Evolutionary conservation across 108 stramenopile species (phyloP).

Genomic region (Nitzschia sp.): DNA sequence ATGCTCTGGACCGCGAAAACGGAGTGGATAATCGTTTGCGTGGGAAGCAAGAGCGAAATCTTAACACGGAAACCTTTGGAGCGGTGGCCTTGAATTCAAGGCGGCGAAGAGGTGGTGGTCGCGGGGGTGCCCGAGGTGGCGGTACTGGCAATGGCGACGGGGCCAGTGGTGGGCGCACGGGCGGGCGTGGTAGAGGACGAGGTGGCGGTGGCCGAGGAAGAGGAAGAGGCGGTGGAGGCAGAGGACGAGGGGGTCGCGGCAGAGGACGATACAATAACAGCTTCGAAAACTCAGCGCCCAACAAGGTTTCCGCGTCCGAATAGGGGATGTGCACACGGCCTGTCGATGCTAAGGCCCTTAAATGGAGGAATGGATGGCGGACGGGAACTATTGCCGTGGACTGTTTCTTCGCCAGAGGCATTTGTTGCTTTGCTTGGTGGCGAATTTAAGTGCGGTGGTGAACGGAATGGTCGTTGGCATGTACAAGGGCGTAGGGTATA

Average conservation of each 20-base stretch:
- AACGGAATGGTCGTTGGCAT: conserved; percentile 12
- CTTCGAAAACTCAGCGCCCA: too few relatives aligned
- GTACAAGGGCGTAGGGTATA: background rate
- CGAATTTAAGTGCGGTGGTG: background rate
- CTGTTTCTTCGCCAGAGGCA: too few relatives aligned
- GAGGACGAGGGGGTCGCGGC: background rate
- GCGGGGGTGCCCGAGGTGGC: conserved; percentile 51
- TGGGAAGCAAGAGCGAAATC: conserved; percentile 65
- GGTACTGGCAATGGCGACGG: conserved; percentile 49
- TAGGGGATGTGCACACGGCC: too few relatives aligned
- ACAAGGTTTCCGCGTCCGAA: too few relatives aligned
- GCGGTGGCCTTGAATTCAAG: conserved; percentile 68
- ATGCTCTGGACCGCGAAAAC: conserved; percentile 68
- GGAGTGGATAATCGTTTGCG: conserved; percentile 84
- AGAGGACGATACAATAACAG: background rate
- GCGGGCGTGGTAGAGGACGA: conserved; percentile 23
- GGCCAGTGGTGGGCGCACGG: conserved; percentile 14
- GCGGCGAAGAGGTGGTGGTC: conserved; percentile 51
- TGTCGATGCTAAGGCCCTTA: too few relatives aligned
- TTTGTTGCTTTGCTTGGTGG: background rate
- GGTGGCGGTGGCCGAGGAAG: conserved; percentile 2
- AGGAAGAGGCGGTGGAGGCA: background rate
- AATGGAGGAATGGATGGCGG: too few relatives aligned
- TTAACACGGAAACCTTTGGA: conserved; percentile 90
- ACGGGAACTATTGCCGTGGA: too few relatives aligned